phyloP scores from a whole-genome alignment of 2,329 filamentous ascomycete genomes.

The Myriosclerotinia duriaeana region DNA sequence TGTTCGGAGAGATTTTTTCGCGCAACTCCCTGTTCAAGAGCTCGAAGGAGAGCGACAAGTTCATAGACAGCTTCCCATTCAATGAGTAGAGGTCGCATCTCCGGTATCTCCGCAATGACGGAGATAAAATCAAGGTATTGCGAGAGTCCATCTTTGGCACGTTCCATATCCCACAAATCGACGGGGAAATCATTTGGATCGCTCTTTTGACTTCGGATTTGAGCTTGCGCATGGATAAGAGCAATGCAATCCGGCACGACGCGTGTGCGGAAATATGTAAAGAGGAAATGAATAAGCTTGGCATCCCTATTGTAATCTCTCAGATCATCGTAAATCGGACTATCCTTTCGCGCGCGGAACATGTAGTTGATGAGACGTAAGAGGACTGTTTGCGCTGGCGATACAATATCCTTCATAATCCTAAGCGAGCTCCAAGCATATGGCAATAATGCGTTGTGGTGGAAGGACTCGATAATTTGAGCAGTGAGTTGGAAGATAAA shows the following conservation, averaged over 20 bases:
- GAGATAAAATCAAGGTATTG: slow-evolving; percentile 94
- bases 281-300: slow-evolving; percentile 80
- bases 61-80: slow-evolving; percentile 92
- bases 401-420: slow-evolving; percentile 94
- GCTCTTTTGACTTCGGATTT: slow-evolving; percentile 75
- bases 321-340: slow-evolving; percentile 46
- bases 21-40: slow-evolving; percentile 82
- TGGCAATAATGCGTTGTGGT: slow-evolving; percentile 84
- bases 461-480: slow-evolving; percentile 90
- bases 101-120: slow-evolving; percentile 80
- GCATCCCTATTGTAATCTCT: slow-evolving; percentile 57
- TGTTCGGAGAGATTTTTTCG: slow-evolving; percentile 68
- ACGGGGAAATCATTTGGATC: slow-evolving; percentile 87
- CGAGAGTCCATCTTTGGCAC: slow-evolving; percentile 90
- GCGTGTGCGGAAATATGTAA: slow-evolving; percentile 85
- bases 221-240: slow-evolving; percentile 89
- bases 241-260: slow-evolving; percentile 93
- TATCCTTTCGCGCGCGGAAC: slow-evolving; percentile 61
- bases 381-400: slow-evolving; percentile 88
- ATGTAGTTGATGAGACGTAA: slow-evolving; percentile 89
- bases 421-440: slow-evolving; percentile 90
- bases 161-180: slow-evolving; percentile 96
- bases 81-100: slow-evolving; percentile 80
- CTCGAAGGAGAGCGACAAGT: slow-evolving; percentile 80
- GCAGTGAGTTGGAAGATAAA: slow-evolving; percentile 96